These are phyloP conservation scores for Blastobotrys capitulatus DNA, from an alignment of 1,139 yeast species.

Conservation along the genomic window DNA sequence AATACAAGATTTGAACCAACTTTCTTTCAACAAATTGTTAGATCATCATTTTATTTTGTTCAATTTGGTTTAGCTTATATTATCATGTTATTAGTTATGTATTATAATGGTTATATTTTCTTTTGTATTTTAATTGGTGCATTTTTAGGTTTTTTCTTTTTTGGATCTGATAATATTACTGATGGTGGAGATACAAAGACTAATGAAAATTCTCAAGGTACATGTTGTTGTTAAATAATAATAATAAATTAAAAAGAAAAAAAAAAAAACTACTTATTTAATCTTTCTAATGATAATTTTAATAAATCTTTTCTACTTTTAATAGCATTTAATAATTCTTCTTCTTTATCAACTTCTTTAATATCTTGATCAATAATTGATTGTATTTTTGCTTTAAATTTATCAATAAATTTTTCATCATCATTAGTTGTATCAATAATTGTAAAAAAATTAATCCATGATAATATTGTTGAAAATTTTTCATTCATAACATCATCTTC, in stretches of 20 bases:
- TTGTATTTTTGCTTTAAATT: background rate
- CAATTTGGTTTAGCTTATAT: slow-evolving; percentile 62
- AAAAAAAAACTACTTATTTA: background rate
- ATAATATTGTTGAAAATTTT: slow-evolving; percentile 42
- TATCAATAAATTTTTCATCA: slow-evolving; percentile 3
- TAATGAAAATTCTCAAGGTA: slow-evolving; percentile 3
- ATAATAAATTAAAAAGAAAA: background rate
- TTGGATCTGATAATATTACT: slow-evolving; percentile 27
- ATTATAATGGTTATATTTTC: slow-evolving; percentile 64
- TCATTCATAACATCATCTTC: slow-evolving; percentile 19
- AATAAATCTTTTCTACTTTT: background rate
- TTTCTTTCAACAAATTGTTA: slow-evolving; percentile 44
- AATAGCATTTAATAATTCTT: background rate
- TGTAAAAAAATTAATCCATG: slow-evolving; percentile 51
- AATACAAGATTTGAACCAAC: slow-evolving; percentile 31
- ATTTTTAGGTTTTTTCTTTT: slow-evolving; percentile 46
- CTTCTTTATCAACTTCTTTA: background rate
- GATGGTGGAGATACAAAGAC: background rate
- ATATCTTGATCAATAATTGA: background rate
- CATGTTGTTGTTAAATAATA: slow-evolving; percentile 7
- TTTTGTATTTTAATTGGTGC: slow-evolving; percentile 62
- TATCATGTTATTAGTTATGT: slow-evolving; percentile 68
- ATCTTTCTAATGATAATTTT: background rate
- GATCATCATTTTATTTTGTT: slow-evolving; percentile 46
- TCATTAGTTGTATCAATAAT: slow-evolving; percentile 35